Percentiles rank a stretch among this genome's conserved stretches.
Conservation (phyloP, 495 filamentous ascomycete genomes). For the Cetradonia linearis region DNA sequence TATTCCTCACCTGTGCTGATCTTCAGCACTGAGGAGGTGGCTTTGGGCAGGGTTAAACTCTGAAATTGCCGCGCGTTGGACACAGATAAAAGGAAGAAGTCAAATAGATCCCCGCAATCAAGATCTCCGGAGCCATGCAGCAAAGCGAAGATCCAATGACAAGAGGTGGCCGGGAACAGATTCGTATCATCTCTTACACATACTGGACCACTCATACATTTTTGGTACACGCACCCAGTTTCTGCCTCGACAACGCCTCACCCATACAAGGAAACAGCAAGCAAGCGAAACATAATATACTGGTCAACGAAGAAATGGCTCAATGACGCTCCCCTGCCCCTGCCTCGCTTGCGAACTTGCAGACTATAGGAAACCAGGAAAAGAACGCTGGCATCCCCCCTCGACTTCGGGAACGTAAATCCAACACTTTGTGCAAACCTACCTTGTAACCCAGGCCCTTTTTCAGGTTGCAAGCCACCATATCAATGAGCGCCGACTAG, state of each 20-base stretch:
- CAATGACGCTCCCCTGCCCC: not conserved
- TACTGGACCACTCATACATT: not conserved
- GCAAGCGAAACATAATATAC: not conserved
- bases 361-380: not conserved
- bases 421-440: not conserved
- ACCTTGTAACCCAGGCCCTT: not conserved
- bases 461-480: not conserved
- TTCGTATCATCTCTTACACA: not conserved
- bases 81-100: not conserved
- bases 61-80: not conserved
- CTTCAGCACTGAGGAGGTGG: not conserved
- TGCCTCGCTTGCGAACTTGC: not conserved
- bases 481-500: not conserved
- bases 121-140: not conserved
- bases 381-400: not conserved
- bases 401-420: not conserved
- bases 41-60: too few relatives aligned
- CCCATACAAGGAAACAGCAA: not conserved
- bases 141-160: not conserved
- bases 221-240: not conserved
- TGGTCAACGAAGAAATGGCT: not conserved
- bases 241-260: not conserved
- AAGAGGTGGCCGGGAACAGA: not conserved
- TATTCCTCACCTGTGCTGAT: not conserved
- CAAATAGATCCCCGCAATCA: not conserved